phyloP scores from a whole-genome alignment of 2,329 filamentous ascomycete genomes.

The Mollisia scopiformis region DNA sequence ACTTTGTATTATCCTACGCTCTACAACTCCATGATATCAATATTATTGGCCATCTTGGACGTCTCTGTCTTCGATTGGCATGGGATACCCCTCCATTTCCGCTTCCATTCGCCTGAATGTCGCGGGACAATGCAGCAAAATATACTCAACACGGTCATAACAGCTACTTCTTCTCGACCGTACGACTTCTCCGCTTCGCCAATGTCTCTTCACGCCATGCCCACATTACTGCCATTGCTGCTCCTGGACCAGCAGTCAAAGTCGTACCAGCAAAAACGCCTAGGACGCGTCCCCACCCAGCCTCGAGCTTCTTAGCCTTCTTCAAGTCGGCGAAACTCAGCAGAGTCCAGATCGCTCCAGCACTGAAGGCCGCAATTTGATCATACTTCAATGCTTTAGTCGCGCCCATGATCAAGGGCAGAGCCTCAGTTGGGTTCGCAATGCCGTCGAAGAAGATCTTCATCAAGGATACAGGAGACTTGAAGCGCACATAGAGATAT shows the following conservation, averaged over 20 bases:
- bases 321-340: conserved; percentile 40
- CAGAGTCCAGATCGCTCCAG: conserved; percentile 35
- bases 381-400: conserved; percentile 27
- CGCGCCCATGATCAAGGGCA: conserved; percentile 10
- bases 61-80: no score
- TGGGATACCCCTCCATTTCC: no score
- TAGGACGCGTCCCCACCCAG: conserved; percentile 31
- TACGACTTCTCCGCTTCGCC: conserved; percentile 17
- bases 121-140: no score
- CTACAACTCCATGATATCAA: not conserved
- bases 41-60: no score
- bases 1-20: not conserved
- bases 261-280: conserved; percentile 20
- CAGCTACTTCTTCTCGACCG: not conserved
- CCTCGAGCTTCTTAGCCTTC: conserved; percentile 31
- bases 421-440: conserved; percentile 25
- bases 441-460: conserved; percentile 32
- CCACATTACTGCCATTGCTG: conserved; percentile 35
- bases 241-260: conserved; percentile 35
- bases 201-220: conserved; percentile 40
- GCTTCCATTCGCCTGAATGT: no score
- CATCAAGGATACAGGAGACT: conserved; percentile 21
- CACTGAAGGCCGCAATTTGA: conserved; percentile 30
- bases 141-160: not conserved
- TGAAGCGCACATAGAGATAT: conserved; percentile 24